Evolutionary conservation across 2,329 filamentous ascomycete species (phyloP).

Genomic region (Exophiala lecanii-corni): DNA sequence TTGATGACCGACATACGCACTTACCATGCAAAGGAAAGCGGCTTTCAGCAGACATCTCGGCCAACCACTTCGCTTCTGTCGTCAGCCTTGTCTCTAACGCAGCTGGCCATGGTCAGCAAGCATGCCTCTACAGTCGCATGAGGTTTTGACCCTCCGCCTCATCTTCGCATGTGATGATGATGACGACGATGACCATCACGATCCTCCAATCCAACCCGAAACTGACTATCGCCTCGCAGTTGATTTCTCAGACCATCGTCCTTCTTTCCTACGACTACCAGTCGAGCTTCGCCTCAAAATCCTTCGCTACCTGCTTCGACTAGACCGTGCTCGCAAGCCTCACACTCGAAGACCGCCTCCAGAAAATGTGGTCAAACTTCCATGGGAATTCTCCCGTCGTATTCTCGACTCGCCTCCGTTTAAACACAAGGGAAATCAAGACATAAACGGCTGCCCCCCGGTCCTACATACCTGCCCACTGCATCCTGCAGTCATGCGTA

Average conservation of each 20-base stretch:
- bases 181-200: conserved; percentile 2
- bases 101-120: conserved; percentile 11
- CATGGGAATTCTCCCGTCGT: conserved; percentile 12
- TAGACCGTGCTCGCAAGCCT: conserved; percentile 17
- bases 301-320: conserved; percentile 18
- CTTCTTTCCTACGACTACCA: conserved; percentile 14
- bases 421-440: conserved; percentile 18
- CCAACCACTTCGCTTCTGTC: too few relatives aligned
- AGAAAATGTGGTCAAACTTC: conserved; percentile 12
- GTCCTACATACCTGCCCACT: conserved; percentile 14
- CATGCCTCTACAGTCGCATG: conserved; percentile 21
- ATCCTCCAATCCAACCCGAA: background rate
- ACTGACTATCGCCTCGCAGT: background rate
- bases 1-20: too few relatives aligned
- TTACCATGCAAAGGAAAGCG: too few relatives aligned
- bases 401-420: conserved; percentile 22
- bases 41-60: too few relatives aligned
- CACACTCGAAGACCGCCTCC: conserved; percentile 17
- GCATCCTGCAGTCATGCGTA: conserved; percentile 14
- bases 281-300: conserved; percentile 21
- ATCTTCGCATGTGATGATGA: conserved; percentile 20
- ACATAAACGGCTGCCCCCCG: conserved; percentile 20
- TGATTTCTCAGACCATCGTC: background rate
- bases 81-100: too few relatives aligned
- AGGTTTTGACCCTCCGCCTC: conserved; percentile 20